phyloP scores from a whole-genome alignment of 129 eudicot genomes.

The carrot (Daucus carota) region DH1_v3.0 NC_030381.2:35840501-35841000 shows the following conservation, averaged over 20 bases:
- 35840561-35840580: too few relatives aligned
- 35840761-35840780: not conserved
- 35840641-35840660: too few relatives aligned
- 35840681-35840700: not conserved
- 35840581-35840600: not conserved
- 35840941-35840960: too few relatives aligned
- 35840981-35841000: too few relatives aligned
- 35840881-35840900: too few relatives aligned
- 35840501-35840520: too few relatives aligned
- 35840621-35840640: not conserved
- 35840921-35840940: too few relatives aligned
- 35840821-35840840: not conserved
- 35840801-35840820: not conserved
- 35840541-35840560: too few relatives aligned
- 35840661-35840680: not conserved
- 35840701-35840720: not conserved
- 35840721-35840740: not conserved
- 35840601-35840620: not conserved
- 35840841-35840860: not conserved
- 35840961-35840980: too few relatives aligned
- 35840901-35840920: too few relatives aligned
- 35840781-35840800: slow-evolving; percentile 3
- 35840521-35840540: too few relatives aligned
- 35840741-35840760: not conserved
- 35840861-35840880: not conserved